Conservation (phyloP, 192 early-diverging fungal genomes). For the Glomus cerebriforme region DNA sequence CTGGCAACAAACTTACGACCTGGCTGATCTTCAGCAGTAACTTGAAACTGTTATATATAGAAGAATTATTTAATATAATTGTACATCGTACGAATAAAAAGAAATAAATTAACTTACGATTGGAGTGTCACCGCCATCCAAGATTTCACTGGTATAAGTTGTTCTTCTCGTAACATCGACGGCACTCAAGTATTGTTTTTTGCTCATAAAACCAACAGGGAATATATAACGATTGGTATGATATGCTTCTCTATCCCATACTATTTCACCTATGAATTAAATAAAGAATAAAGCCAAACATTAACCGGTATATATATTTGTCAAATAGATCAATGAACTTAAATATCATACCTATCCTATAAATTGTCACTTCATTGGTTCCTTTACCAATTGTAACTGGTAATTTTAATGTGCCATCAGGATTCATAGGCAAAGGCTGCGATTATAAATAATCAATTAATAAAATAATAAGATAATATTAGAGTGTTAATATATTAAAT, state of each 20-base stretch:
- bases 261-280: constrained; percentile 43
- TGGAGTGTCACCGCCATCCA: constrained; percentile 63
- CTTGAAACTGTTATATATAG: constrained; percentile 55
- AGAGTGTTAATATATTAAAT: neutral
- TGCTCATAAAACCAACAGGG: constrained; percentile 67
- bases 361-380: constrained; percentile 62
- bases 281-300: neutral
- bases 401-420: constrained; percentile 52
- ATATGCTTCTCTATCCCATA: constrained; percentile 62
- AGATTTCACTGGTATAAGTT: constrained; percentile 65
- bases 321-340: neutral
- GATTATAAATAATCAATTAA: neutral
- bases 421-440: constrained; percentile 50
- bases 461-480: neutral
- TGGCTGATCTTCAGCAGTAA: constrained; percentile 68
- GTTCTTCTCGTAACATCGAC: constrained; percentile 52
- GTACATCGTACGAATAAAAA: neutral
- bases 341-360: constrained; percentile 51
- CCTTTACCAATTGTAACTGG: constrained; percentile 64
- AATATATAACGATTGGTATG: constrained; percentile 73
- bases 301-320: neutral
- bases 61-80: neutral
- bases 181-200: constrained; percentile 61
- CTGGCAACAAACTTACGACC: constrained; percentile 55
- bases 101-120: constrained; percentile 40